Conservation (phyloP, 352 stramenopile genomes). For the Plasmopara halstedii region DNA sequence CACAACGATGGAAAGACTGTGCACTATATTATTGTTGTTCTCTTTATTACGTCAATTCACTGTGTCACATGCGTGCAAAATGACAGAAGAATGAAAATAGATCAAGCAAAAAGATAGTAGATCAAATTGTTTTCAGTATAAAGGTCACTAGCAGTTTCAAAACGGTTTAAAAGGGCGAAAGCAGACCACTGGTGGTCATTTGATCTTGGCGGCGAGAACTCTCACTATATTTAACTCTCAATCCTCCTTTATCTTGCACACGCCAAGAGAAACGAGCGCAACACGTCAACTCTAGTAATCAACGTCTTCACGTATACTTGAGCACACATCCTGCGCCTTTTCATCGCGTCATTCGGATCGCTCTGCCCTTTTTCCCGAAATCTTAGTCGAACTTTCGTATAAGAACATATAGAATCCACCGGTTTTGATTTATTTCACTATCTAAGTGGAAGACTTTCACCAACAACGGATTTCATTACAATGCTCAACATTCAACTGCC, state of each 20-base stretch:
- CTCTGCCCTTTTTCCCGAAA: slow-evolving; percentile 13
- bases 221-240: not conserved
- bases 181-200: not conserved
- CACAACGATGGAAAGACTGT: slow-evolving; percentile 9
- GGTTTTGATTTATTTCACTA: slow-evolving; percentile 12
- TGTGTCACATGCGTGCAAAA: not conserved
- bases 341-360: slow-evolving; percentile 10
- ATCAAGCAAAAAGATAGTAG: not conserved
- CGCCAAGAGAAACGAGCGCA: not conserved
- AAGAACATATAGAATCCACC: slow-evolving; percentile 1
- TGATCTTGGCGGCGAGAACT: not conserved
- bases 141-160: not conserved
- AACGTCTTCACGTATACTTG: not conserved
- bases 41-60: not conserved
- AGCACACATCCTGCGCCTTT: slow-evolving; percentile 15
- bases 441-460: slow-evolving; percentile 11
- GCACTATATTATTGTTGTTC: no score
- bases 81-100: no score
- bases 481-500: slow-evolving; percentile 46
- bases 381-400: slow-evolving; percentile 22
- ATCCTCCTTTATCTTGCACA: not conserved
- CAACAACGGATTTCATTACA: not conserved
- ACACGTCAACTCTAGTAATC: not conserved
- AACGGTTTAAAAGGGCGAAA: not conserved
- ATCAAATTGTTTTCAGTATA: not conserved